Conservation (phyloP, 2,329 filamentous ascomycete species). For the Colletotrichum liaoningense region DNA sequence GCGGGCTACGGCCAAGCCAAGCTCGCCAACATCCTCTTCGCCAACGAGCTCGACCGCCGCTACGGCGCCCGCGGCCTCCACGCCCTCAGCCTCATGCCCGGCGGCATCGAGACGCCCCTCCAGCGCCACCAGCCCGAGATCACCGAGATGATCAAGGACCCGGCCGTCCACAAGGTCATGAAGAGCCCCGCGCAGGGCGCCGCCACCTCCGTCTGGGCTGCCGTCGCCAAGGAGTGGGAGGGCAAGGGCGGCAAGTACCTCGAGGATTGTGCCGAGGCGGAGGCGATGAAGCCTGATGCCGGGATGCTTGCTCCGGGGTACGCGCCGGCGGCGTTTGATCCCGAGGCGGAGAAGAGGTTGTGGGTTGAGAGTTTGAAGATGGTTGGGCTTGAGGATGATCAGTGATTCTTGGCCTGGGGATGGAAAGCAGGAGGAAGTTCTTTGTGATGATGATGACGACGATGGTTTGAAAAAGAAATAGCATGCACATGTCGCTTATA, state of each 20-base stretch:
- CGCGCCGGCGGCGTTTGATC: constrained; percentile 37
- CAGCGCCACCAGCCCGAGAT: constrained; percentile 5
- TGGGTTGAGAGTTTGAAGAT: constrained; percentile 33
- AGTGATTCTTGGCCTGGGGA: neutral
- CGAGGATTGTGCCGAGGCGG: constrained; percentile 51
- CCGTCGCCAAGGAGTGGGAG: constrained; percentile 53
- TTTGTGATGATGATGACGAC: neutral
- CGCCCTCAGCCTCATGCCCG: constrained; percentile 38
- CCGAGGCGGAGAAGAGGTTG: constrained; percentile 21
- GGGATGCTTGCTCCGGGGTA: constrained; percentile 32
- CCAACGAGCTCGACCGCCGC: constrained; percentile 61
- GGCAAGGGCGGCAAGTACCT: constrained; percentile 60
- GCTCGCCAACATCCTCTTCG: constrained; percentile 61
- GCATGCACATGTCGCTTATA: neutral
- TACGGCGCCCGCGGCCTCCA: constrained; percentile 47
- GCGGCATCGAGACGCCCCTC: constrained; percentile 30
- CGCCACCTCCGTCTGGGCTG: constrained; percentile 59
- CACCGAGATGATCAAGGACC: neutral
- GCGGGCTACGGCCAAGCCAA: constrained; percentile 61
- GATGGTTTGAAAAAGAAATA: neutral
- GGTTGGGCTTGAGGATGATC: constrained; percentile 30
- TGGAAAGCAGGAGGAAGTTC: neutral
- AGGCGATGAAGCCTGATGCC: constrained; percentile 14
- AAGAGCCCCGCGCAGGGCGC: constrained; percentile 53
- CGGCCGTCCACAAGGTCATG: constrained; percentile 4